A percentile compares a stretch with the other conserved stretches of the same genome.
Evolutionary conservation across 164 flowering plant genomes (phyloP).

Genomic region (Amborella trichopoda): DNA sequence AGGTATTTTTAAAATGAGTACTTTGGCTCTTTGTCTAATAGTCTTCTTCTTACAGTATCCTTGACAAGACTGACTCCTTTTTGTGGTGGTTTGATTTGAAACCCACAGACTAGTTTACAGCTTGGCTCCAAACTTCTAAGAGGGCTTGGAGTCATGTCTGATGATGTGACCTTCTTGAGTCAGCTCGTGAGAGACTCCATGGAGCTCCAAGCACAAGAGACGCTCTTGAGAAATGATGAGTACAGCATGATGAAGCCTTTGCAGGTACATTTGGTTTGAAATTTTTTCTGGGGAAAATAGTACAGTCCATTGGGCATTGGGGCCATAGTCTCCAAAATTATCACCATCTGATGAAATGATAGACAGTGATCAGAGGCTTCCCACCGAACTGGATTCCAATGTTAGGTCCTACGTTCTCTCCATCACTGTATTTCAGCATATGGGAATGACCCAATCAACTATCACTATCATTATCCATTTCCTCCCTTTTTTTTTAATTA

Average conservation of each 20-base stretch:
- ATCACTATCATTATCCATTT: no score
- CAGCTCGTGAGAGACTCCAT: slow-evolving; percentile 81
- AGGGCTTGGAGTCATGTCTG: slow-evolving; percentile 94
- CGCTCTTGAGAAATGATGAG: slow-evolving; percentile 30
- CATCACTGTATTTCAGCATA: no score
- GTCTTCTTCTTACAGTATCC: not conserved
- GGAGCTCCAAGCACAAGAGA: slow-evolving; percentile 82
- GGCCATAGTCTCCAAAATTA: no score
- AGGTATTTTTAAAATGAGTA: slow-evolving; percentile 27
- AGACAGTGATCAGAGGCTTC: no score
- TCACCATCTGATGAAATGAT: no score
- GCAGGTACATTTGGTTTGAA: slow-evolving; percentile 62
- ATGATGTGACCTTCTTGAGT: slow-evolving; percentile 77
- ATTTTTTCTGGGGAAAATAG: no score
- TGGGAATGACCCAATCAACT: no score
- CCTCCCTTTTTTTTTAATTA: no score
- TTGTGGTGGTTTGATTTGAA: not conserved
- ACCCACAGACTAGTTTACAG: slow-evolving; percentile 83
- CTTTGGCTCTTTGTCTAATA: not conserved
- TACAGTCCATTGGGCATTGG: no score
- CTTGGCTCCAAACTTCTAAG: slow-evolving; percentile 88
- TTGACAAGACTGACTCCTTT: not conserved
- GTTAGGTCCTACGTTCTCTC: no score
- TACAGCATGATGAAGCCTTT: slow-evolving; percentile 57
- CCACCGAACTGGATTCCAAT: no score